Evolutionary conservation across 768 basidiomycete species (phyloP), one percentile per base, ranked within the genome.

Genomic region (Auricularia heimuer): DNA sequence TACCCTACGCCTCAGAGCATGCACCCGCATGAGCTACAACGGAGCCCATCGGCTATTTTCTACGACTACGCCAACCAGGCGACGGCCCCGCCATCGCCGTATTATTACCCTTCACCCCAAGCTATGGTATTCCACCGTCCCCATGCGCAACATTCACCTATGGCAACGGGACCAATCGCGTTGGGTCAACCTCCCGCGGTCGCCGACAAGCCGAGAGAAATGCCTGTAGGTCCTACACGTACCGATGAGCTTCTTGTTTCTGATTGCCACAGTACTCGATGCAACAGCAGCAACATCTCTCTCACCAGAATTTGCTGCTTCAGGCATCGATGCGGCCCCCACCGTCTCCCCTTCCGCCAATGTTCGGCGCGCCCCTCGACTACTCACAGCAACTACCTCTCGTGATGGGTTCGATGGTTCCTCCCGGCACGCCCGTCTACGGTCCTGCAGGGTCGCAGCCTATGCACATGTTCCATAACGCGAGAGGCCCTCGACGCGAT

Each of bases 101-200:
- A 80, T 70, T 90, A 79, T 70, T 87, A 85, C 70, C 78, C 83
- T 35, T 70, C 81, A 14, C 79, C 78, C 66, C 87, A 86, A 70
- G 75, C 83, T 4, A 78, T 88, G 71, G 76, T 88, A 66, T 88
- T 85, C 73, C 80, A 83, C 65, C 73, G 78, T 12, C 58, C 70
- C 45, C 78, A 80, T 34, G 77, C 82, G 14, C 74, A 81, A 34
- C 81, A 82, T 63, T 83, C 85, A 4, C 79, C 84, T 33, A 81
- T 87, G 77, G 74, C 80, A 7, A 76, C 78, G n/a, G 75, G 81
- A 29, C 84, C 84, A 64, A 65, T 83, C 34, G 71, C 75, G 39
- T 70, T 78, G 54, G 72, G 80, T 24, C 72, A 74, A 54, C 78
- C 81, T 42, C 71, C 76, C 21, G 73, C 77, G 34, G 66, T 81